Percentiles rank a stretch among this genome's conserved stretches.
These are phyloP conservation scores for Colletotrichum shisoi DNA, from an alignment of 2,329 filamentous ascomycete genomes.

Conservation along the genomic window DNA sequence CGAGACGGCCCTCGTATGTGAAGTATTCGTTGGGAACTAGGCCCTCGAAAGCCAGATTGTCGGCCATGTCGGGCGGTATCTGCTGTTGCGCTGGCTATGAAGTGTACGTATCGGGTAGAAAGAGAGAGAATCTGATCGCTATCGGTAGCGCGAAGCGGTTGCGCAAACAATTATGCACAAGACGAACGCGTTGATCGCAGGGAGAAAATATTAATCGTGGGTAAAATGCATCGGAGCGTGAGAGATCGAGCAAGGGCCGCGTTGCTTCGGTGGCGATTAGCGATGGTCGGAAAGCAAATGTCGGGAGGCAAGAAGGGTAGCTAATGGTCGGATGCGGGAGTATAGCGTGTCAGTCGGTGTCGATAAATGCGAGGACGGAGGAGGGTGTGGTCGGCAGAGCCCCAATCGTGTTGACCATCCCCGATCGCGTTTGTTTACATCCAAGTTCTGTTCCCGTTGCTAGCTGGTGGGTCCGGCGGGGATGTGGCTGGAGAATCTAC, in stretches of 20 bases:
- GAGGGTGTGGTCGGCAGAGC: conserved; percentile 18
- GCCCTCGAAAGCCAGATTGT: conserved; percentile 40
- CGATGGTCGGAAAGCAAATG: conserved; percentile 19
- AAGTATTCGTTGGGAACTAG: conserved; percentile 55
- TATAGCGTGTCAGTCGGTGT: neutral
- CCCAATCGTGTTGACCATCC: conserved; percentile 25
- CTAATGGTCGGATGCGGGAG: conserved; percentile 13
- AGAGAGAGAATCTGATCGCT: conserved; percentile 13
- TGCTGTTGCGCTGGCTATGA: neutral
- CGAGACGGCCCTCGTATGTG: conserved; percentile 78
- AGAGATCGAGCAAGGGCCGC: neutral
- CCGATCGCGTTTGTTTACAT: conserved; percentile 41
- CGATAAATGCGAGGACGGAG: conserved; percentile 26
- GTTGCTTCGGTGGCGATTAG: conserved; percentile 12
- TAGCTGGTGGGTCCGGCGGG: conserved; percentile 39
- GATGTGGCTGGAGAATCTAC: conserved; percentile 16
- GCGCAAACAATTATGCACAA: conserved; percentile 12
- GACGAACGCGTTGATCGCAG: conserved; percentile 35
- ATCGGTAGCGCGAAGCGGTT: conserved; percentile 13
- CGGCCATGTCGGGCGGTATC: conserved; percentile 15
- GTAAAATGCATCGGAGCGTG: conserved; percentile 33
- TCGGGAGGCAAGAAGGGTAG: conserved; percentile 17
- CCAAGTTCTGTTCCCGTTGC: conserved; percentile 34
- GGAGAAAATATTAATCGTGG: conserved; percentile 31
- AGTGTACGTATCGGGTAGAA: neutral